Percentiles rank a stretch among this genome's conserved stretches.
phyloP scores from a whole-genome alignment of 2,329 filamentous ascomycete genomes.

The Colletotrichum lupini region DNA sequence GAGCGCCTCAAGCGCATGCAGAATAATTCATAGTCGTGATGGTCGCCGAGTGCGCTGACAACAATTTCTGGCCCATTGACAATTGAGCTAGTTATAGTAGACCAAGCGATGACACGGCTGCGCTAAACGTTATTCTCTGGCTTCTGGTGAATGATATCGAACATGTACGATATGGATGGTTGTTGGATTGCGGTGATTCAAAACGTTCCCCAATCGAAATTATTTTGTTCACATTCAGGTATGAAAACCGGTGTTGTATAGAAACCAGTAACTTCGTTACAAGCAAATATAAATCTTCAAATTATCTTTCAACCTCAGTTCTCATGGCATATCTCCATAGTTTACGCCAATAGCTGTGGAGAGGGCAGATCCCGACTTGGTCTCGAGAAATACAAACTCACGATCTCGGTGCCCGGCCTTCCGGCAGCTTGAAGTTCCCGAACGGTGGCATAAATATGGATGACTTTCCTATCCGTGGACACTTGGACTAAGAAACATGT shows the following conservation, averaged over 20 bases:
- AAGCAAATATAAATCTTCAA: no score
- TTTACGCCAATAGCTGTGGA: not conserved
- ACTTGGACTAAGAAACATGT: no score
- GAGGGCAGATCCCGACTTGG: not conserved
- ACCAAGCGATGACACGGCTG: not conserved
- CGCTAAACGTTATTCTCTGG: not conserved
- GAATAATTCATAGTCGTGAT: conserved; percentile 43
- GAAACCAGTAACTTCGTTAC: no score
- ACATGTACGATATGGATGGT: no score
- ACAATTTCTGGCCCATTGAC: not conserved
- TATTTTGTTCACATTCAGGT: not conserved
- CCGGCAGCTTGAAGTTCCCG: no score
- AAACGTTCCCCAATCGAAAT: not conserved
- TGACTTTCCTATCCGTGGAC: no score
- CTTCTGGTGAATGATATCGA: not conserved
- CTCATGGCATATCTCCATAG: no score
- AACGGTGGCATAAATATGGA: no score
- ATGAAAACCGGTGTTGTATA: not conserved
- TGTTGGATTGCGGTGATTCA: not conserved
- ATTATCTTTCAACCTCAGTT: no score
- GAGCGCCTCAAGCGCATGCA: conserved; percentile 81
- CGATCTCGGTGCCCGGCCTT: no score
- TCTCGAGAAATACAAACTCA: no score
- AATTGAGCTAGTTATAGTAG: not conserved
- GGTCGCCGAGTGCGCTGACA: not conserved